Evolutionary conservation across 495 filamentous ascomycete species (phyloP), one percentile per base, ranked within the genome.

Genomic region (Aspergillus biplanus): DNA sequence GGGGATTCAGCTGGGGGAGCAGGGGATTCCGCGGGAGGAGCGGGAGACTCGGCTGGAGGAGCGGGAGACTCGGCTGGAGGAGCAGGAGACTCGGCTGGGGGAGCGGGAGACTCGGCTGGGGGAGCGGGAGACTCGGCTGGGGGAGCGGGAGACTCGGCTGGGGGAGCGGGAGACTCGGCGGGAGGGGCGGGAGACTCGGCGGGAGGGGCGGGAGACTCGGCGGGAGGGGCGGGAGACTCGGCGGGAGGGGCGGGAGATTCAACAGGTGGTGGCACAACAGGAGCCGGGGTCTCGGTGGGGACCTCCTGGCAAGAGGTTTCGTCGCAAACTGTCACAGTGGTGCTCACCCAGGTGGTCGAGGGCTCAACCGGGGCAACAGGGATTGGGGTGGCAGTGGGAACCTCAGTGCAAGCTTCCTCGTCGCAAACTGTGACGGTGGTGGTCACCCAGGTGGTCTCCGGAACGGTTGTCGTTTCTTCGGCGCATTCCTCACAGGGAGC

Each of bases 1-100:
- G 49, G n/a, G 13, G 63, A 47, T 18, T 65, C 50, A 11, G 35
- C 61, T 12, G 54, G n/a, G 6, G 62, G 47, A 48, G 44, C 56
- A 1, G 37, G 16, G 27, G 21, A 33, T 1, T 13, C 47, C 6
- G 44, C 56, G 6, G 37, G 16, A 50, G 21, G 46, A 4, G 27
- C 47, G 13, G 58, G 58, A 37, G 49, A 37, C 3, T 52, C 35
- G 16, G 52, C 44, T 5, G 56, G 55, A 16, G 47, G 47, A 3
- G 47, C 47, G 0, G 47, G 47, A 21, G 47, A 27, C 16, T 50
- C 56, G 16, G 56, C 47, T 7, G 55, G 47, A 7, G 39, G 39
- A 33, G 47, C 55, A 13, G 44, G 12, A 16, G 33, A 32, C 21
- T 46, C 7, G 18, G 8, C 56, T 34, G 31, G 27, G n/a, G 58